Percentiles rank a stretch among this genome's conserved stretches.
phyloP scores from a whole-genome alignment of 176 grass and related monocot genomes.

The Stipa capillata region DNA sequence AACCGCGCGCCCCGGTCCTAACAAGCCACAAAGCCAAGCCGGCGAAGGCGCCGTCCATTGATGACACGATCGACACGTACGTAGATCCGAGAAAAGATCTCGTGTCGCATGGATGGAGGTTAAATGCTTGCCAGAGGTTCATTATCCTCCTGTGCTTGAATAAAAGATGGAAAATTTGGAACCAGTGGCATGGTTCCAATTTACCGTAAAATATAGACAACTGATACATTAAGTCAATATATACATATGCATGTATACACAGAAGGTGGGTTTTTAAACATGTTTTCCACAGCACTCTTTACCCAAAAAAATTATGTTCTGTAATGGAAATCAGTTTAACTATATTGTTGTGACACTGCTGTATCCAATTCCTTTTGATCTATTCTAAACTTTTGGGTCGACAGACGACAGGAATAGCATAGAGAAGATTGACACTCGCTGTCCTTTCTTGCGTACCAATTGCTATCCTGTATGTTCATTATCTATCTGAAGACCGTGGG shows the following conservation, averaged over 20 bases:
- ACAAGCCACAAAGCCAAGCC: constrained; percentile 3
- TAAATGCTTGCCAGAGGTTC: not conserved
- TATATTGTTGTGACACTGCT: not conserved
- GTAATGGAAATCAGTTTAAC: not conserved
- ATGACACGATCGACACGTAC: constrained; percentile 68
- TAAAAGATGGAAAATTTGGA: not conserved
- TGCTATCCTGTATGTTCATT: constrained; percentile 85
- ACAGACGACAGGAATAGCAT: constrained; percentile 98
- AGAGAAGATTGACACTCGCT: constrained; percentile 72
- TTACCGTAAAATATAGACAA: not conserved
- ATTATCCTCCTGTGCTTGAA: not conserved
- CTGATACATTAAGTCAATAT: no score
- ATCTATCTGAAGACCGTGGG: constrained; percentile 78
- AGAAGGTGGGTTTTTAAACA: not conserved
- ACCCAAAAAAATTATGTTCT: not conserved
- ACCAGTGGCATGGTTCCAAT: not conserved
- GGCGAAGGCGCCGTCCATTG: constrained; percentile 32
- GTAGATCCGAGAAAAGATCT: no score
- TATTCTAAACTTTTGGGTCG: not conserved
- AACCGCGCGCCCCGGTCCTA: constrained; percentile 44
- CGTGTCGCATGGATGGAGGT: no score
- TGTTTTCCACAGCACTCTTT: not conserved
- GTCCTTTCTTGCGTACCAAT: constrained; percentile 83
- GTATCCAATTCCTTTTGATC: not conserved
- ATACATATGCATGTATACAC: not conserved